Conservation (phyloP, 805 yeast species). For the Saturnispora ahearnii region DNA sequence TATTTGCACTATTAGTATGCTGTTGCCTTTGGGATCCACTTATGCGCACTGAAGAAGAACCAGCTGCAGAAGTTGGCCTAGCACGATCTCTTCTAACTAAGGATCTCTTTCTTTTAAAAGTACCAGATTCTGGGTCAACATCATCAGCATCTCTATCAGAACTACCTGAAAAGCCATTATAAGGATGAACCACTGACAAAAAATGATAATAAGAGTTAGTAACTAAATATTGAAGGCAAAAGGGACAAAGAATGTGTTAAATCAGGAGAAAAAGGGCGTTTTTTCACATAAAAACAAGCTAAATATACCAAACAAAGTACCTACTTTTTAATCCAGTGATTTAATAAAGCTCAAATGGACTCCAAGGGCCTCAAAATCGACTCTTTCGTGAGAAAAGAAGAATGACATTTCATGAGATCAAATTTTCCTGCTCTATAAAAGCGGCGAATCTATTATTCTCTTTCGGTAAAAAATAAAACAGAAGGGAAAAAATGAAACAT, state of each 20-base stretch:
- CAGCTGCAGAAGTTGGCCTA: slow-evolving; percentile 11
- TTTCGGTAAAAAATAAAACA: background rate
- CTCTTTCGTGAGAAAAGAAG: background rate
- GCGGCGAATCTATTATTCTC: background rate
- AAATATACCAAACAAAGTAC: background rate
- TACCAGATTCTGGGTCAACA: slow-evolving; percentile 27
- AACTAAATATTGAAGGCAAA: background rate
- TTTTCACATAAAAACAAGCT: background rate
- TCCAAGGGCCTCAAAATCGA: background rate
- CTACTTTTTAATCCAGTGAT: background rate
- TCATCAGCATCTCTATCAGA: background rate
- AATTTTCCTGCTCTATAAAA: background rate
- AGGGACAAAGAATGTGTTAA: background rate
- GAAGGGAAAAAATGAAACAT: background rate
- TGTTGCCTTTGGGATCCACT: slow-evolving; percentile 4
- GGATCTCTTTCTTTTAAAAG: slow-evolving; percentile 48
- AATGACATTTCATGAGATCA: background rate
- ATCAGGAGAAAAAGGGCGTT: background rate
- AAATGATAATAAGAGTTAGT: background rate
- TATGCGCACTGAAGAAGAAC: slow-evolving; percentile 6
- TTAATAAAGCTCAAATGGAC: background rate
- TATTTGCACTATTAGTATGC: background rate
- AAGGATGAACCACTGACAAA: slow-evolving; percentile 11
- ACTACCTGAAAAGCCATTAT: slow-evolving; percentile 8
- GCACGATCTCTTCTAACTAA: slow-evolving; percentile 82